Conservation (phyloP, 805 yeast genomes). For the Wickerhamomyces bisporus region DNA sequence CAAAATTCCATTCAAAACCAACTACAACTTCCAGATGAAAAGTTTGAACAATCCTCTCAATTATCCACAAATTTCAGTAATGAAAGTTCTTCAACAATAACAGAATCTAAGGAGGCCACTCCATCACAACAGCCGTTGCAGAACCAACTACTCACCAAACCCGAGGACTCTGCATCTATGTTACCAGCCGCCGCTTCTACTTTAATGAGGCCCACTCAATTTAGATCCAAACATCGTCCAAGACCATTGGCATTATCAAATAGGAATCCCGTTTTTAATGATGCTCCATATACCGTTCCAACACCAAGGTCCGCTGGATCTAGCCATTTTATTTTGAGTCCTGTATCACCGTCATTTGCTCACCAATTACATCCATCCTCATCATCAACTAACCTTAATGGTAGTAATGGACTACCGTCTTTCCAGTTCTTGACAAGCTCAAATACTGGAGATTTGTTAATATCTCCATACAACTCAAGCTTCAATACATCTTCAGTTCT, state of each 20-base stretch:
- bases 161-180: too few species aligned
- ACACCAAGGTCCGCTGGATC: slow-evolving; percentile 20
- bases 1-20: background rate
- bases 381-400: background rate
- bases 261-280: slow-evolving; percentile 12
- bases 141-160: slow-evolving; percentile 1
- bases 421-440: slow-evolving; percentile 12
- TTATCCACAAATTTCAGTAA: background rate
- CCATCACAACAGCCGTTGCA: slow-evolving; percentile 8
- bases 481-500: slow-evolving; percentile 7
- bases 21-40: background rate
- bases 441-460: slow-evolving; percentile 6
- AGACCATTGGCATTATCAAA: slow-evolving; percentile 17
- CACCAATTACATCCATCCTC: background rate
- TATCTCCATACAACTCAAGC: slow-evolving; percentile 17
- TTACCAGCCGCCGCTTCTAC: slow-evolving; percentile 13
- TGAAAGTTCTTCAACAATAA: background rate
- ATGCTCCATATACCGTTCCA: slow-evolving; percentile 18
- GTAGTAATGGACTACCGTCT: slow-evolving; percentile 10
- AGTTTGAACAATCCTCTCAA: background rate
- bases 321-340: slow-evolving; percentile 13
- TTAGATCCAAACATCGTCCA: slow-evolving; percentile 24
- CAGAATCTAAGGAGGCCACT: background rate
- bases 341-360: slow-evolving; percentile 8
- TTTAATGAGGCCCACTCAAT: slow-evolving; percentile 18